Base-by-base conservation (phyloP, 2,329 filamentous ascomycete species). In the Lecanosticta acicola region DNA sequence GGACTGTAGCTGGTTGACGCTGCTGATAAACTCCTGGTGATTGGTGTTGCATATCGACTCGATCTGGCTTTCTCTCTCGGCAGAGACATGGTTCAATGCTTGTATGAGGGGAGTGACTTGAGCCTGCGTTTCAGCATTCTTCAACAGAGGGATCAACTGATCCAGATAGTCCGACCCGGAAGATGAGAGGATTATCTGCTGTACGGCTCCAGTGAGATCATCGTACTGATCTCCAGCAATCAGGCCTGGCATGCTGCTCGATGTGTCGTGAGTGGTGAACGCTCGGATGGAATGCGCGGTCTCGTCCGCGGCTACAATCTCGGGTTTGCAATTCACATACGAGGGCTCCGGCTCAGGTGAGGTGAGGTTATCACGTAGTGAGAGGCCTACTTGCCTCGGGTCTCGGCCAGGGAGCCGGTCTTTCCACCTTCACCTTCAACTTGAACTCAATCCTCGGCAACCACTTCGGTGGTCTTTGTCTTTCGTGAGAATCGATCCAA, bases 151-250 rank as follows among this genome's bases (percentile, higher is more conserved):
- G 39, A 97, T 95, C 41, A 98, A 73, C 63, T 96, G 91, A 65
- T 97, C 93, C 53, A 98, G 81, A 62, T 96, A 97, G 60, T 98
- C 93, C 40, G 84, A 79, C 62, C 97, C 91, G 17, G 90, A 89
- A 10, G 89, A 85, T 2, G 91, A 89, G 58, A 94, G 81, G 51
- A 96, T 90, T 57, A 97, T 94, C 88, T 75, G 72, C 60, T 74
- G 72, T 41, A 74, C 72, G 16, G 72, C 69, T 40, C 67, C 59
- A 43, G 67, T 70, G 38, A 75, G 60, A 58, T 74, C 72, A 64
- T 75, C 71, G 39, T 69, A 64, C 20, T 66, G 66, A 52, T 74
- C 71, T 44, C 45, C 49, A 3, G 53, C 43, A 39, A 73, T 58
- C 11, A 67, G 44, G 10, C 64, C 63, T 13, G 66, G 65, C 66